Conservation (phyloP, 2,329 filamentous ascomycete species). For the Juglanconis oblonga region DNA sequence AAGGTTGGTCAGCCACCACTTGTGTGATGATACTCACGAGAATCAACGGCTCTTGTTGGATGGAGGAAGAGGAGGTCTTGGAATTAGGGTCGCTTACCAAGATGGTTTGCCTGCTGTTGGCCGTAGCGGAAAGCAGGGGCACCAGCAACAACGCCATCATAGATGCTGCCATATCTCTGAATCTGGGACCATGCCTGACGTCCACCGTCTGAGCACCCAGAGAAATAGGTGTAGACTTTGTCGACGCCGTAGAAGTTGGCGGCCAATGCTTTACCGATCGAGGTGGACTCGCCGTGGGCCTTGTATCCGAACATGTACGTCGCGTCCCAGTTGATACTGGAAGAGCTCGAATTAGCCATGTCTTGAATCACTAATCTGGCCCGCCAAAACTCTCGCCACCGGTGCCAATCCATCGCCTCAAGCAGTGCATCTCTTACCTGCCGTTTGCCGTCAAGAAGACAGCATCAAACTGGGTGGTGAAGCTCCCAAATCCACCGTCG, state of each 20-base stretch:
- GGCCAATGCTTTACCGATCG: constrained; percentile 36
- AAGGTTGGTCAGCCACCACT: too few species aligned
- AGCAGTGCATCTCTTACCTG: constrained; percentile 12
- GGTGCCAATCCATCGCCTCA: too few species aligned
- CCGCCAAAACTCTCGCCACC: too few species aligned
- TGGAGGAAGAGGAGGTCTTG: too few species aligned
- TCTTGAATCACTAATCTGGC: too few species aligned
- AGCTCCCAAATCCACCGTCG: constrained; percentile 46
- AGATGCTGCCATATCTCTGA: constrained; percentile 47
- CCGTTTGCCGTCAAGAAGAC: constrained; percentile 35
- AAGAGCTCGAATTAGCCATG: constrained; percentile 28
- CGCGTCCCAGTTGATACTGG: constrained; percentile 25
- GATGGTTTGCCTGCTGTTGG: constrained; percentile 41
- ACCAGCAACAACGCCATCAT: constrained; percentile 49
- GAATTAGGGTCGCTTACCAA: constrained; percentile 15
- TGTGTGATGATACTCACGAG: too few species aligned
- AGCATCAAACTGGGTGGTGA: background rate
- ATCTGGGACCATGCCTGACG: constrained; percentile 49
- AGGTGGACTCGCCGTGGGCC: constrained; percentile 33
- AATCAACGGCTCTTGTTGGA: too few species aligned
- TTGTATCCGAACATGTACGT: constrained; percentile 31
- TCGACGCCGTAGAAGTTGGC: background rate
- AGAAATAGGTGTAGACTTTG: constrained; percentile 39
- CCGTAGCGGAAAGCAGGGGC: constrained; percentile 34
- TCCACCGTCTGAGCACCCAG: constrained; percentile 53